phyloP scores from a whole-genome alignment of 192 early-diverging fungal species.

The Linnemannia elongata region DNA sequence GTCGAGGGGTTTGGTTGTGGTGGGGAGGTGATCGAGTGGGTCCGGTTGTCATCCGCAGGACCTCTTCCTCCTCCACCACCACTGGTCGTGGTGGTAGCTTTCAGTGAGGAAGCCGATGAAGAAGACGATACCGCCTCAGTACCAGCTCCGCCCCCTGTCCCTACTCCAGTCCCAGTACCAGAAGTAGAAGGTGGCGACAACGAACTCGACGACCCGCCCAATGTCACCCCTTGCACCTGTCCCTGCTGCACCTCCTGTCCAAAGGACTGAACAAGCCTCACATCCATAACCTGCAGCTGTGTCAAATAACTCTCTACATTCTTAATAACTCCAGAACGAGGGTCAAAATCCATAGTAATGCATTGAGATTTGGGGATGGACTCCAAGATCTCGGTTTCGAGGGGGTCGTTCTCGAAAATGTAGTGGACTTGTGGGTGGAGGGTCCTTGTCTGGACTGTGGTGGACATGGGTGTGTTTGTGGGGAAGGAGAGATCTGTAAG shows the following conservation, averaged over 20 bases:
- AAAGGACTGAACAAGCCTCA: conserved; percentile 12
- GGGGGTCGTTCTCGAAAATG: conserved; percentile 47
- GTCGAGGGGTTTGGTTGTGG: not conserved
- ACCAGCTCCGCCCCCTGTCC: not conserved
- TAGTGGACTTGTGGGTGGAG: conserved; percentile 44
- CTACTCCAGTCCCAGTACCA: not conserved
- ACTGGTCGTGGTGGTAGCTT: not conserved
- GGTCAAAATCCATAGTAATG: conserved; percentile 48
- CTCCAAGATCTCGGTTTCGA: conserved; percentile 43
- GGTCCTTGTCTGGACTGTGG: conserved; percentile 17
- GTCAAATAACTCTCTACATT: conserved; percentile 46
- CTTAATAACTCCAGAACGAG: conserved; percentile 23
- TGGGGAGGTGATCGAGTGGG: not conserved
- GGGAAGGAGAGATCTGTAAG: not conserved
- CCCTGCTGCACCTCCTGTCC: not conserved
- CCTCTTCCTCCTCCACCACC: not conserved
- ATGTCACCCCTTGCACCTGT: not conserved
- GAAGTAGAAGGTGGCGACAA: not conserved
- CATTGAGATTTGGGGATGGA: conserved; percentile 40
- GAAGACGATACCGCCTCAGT: not conserved
- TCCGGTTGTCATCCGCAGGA: not conserved
- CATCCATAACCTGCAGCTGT: conserved; percentile 44
- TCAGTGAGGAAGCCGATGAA: not conserved
- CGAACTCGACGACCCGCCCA: not conserved
- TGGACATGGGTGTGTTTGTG: not conserved